Base-by-base conservation (phyloP, 805 yeast species). In the Metschnikowia dekortorum region DNA sequence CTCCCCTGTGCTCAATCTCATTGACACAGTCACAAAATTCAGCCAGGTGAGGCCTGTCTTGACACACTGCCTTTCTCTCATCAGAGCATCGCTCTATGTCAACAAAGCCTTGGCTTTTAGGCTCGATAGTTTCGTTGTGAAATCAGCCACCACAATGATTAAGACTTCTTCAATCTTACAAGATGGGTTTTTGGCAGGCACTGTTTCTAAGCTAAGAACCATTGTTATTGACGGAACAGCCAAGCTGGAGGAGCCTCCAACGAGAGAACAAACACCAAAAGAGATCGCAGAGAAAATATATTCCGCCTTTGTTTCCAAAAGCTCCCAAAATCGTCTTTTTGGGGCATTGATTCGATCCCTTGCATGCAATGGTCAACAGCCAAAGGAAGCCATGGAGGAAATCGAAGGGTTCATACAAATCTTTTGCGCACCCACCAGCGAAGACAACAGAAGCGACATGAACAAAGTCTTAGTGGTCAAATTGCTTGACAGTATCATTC, bases 391-490 rank as follows among this genome's bases (percentile, higher is more conserved):
- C 6, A 50, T 49, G 22, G 35, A 46, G 6, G 44, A 56, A 5
- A 59, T 69, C 5, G 43, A 49, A 31, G 29, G 50, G 4, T 36
- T 61, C 13, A 36, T 43, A 9, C n/a, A 39, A 16, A 46, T 60
- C 2, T 66, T 66, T 51, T 57, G 55, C 39, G 29, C 32, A 10
- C 45, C 38, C 9, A n/a, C 6, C 29, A 3, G 26, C 13, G 18
- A 9, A 14, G 44, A 48, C 46, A 29, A 11, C 2, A 32, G 50
- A 22, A 56, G 59, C 37, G 54, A 51, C 6, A 40, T 61, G 44
- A 67, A 67, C 56, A 46, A 48, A 49, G 52, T 66, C 18, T 52
- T 66, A 2, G 51, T 61, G 2, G 45, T 64, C 18, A 51, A 58
- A 22, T 29, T 61, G 9, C 32, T 67, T 8, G 71, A 67, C 52